Base-by-base conservation (phyloP, 2,329 filamentous ascomycete species). In the Dactylonectria macrodidyma region DNA sequence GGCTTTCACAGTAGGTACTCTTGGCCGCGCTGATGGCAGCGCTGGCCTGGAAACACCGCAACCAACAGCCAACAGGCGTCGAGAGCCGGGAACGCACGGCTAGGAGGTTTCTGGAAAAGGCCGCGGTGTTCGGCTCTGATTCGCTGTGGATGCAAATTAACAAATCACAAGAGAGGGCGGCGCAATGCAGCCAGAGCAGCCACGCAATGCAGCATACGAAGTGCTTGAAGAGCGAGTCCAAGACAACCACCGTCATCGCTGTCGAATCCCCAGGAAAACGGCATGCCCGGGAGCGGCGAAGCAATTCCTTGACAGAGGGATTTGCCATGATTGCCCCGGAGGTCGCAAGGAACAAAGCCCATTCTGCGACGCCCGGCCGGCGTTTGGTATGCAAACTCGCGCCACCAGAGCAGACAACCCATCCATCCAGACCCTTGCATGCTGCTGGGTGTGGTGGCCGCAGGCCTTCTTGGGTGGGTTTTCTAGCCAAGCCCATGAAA, bases 361-460 rank as follows among this genome's bases (percentile, higher is more conserved):
- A 55, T 71, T 58, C 57, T 67, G 56, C 61, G 62, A 65, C 67
- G 57, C 59, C 66, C 59, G 67, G 67, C 60, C 66, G 22, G 65
- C 46, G 60, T 72, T 62, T 73, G 73, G 73, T 52, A 73, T 72
- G 72, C 62, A 72, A 68, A 73, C 63, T 67, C 65, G 67, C 66
- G 72, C 68, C 73, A 74, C 70, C 47, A 41, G 34, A 51, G 26
- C 46, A 22, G 51, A 56, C 33, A 47, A 22, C 36, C 33, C 50
- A 38, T 44, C 47, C 51, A 38, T 54, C 51, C 33, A 36, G 44
- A 59, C 66, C 61, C 64, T 63, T 51, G 58, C 58, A 64, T 47
- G 46, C 33, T 59, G 57, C 41, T 54, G 59, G 59, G 66, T 59
- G 38, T 48, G 46, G 62, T 44, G 61, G 34, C 44, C 58, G 46